Percentiles rank a stretch among this genome's conserved stretches.
These are phyloP conservation scores for Drechslerella coelobrocha DNA, from an alignment of 2,329 filamentous ascomycete species.

Conservation along the genomic window DNA sequence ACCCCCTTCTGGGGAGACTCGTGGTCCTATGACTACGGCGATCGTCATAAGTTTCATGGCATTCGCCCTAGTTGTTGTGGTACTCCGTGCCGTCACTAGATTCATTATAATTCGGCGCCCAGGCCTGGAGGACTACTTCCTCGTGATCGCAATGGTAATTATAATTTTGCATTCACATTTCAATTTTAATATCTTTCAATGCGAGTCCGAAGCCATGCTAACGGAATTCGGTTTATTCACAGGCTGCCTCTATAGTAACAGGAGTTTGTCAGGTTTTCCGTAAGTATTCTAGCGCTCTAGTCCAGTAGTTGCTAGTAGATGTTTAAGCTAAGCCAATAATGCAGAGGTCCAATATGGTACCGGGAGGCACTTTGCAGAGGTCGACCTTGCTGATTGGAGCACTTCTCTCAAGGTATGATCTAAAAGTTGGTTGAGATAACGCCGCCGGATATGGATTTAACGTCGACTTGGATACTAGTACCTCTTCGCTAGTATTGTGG, in stretches of 20 bases:
- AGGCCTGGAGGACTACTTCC: constrained; percentile 42
- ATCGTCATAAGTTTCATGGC: constrained; percentile 40
- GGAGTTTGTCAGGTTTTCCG: constrained; percentile 43
- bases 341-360: constrained; percentile 45
- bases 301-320: background rate
- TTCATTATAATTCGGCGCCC: constrained; percentile 41
- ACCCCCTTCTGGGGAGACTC: constrained; percentile 30
- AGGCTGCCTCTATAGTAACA: constrained; percentile 40
- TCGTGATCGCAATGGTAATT: constrained; percentile 35
- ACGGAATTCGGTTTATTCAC: background rate
- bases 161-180: background rate
- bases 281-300: background rate
- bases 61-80: constrained; percentile 26
- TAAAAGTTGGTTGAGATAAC: background rate
- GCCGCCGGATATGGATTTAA: background rate
- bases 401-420: constrained; percentile 33
- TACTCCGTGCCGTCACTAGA: constrained; percentile 26
- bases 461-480: constrained; percentile 15
- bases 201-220: background rate
- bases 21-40: constrained; percentile 38
- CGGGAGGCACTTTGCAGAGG: constrained; percentile 42
- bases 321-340: background rate
- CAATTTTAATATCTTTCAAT: background rate
- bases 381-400: constrained; percentile 40
- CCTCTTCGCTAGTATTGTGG: constrained; percentile 40